These are phyloP conservation scores for Diaporthe sp. DNA, from an alignment of 2,329 filamentous ascomycete genomes.

Conservation along the genomic window DNA sequence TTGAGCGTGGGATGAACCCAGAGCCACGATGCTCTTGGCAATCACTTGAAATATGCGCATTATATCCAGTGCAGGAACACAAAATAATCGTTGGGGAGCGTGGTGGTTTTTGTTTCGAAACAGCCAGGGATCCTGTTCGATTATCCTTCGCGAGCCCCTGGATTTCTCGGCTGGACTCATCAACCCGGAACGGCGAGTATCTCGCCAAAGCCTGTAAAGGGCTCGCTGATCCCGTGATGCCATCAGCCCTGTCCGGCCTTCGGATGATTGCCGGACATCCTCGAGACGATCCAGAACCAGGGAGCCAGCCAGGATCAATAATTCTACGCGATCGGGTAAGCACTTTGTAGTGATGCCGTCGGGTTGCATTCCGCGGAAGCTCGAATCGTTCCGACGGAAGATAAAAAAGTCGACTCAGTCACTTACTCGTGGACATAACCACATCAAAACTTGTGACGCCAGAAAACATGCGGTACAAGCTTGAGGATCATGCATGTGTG, in stretches of 20 bases:
- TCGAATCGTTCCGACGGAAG: not conserved
- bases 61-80: not conserved
- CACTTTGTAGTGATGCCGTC: not conserved
- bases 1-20: constrained; percentile 22
- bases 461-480: not conserved
- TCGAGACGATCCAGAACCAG: not conserved
- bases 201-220: constrained; percentile 1
- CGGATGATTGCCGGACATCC: not conserved
- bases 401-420: not conserved
- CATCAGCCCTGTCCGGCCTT: constrained; percentile 21
- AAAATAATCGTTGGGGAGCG: not conserved
- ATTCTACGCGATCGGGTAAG: not conserved
- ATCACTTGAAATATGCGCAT: not conserved
- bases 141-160: not conserved
- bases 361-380: not conserved
- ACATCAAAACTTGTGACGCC: not conserved
- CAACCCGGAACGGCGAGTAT: constrained; percentile 1
- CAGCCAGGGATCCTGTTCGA: not conserved
- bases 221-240: not conserved
- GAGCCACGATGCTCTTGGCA: constrained; percentile 4
- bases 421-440: not conserved
- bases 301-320: not conserved
- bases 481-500: not conserved
- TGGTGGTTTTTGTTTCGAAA: not conserved
- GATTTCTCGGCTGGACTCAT: constrained; percentile 4